These are phyloP conservation scores for Alternaria sp. DNA, from an alignment of 2,329 filamentous ascomycete genomes.

Conservation along the genomic window DNA sequence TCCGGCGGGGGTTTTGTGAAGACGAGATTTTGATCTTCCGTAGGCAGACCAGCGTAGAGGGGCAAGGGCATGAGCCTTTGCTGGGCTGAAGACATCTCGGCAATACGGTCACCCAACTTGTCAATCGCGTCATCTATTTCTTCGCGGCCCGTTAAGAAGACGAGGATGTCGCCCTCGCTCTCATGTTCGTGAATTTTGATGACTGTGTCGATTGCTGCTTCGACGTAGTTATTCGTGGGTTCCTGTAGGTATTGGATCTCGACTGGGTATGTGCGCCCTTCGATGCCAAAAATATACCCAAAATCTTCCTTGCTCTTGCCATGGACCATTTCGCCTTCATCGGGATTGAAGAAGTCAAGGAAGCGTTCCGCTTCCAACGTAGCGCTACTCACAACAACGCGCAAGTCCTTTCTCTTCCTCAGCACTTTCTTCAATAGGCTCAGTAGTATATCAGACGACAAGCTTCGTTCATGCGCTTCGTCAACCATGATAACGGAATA, in stretches of 20 bases:
- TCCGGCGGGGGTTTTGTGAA: slow-evolving; percentile 85
- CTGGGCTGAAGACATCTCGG: slow-evolving; percentile 66
- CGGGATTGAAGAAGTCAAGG: slow-evolving; percentile 74
- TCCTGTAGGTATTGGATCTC: slow-evolving; percentile 82
- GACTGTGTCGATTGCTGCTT: slow-evolving; percentile 81
- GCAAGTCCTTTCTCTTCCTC: slow-evolving; percentile 78
- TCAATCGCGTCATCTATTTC: slow-evolving; percentile 89
- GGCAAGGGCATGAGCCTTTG: slow-evolving; percentile 75
- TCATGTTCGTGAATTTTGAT: slow-evolving; percentile 88
- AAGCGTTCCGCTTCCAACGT: slow-evolving; percentile 91
- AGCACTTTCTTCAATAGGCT: slow-evolving; percentile 91
- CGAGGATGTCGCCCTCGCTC: slow-evolving; percentile 81
- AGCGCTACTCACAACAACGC: slow-evolving; percentile 91
- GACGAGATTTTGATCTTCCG: slow-evolving; percentile 93
- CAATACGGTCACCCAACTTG: slow-evolving; percentile 75
- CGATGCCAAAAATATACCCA: slow-evolving; percentile 79
- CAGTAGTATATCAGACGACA: slow-evolving; percentile 90
- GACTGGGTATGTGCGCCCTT: slow-evolving; percentile 88
- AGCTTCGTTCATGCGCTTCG: slow-evolving; percentile 91
- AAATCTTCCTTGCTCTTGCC: slow-evolving; percentile 54
- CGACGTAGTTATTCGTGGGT: slow-evolving; percentile 85
- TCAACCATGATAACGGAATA: slow-evolving; percentile 99
- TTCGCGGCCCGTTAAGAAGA: slow-evolving; percentile 91
- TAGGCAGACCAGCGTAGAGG: slow-evolving; percentile 86
- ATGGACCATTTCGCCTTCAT: slow-evolving; percentile 51